Evolutionary conservation across 1,284 basidiomycete genomes (phyloP), one percentile per base, ranked within the genome.

Genomic region (Lentinula novae-zelandiae): DNA sequence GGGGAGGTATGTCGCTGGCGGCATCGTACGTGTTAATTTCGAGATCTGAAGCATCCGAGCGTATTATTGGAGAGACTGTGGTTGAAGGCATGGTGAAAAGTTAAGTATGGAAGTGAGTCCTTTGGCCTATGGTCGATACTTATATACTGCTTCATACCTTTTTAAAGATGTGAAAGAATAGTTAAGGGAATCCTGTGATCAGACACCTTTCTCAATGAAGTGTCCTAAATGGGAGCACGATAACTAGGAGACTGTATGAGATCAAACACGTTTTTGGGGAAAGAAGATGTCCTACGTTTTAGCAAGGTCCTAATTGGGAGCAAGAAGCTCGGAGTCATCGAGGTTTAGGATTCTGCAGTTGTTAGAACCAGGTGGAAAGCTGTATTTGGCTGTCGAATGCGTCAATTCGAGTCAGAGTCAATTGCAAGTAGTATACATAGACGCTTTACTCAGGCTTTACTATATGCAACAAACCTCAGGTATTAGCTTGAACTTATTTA

Each of bases 1-100:
- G 58, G 3, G 9, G 5, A 3, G 76, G 70, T 7, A 78, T 53
- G 5, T 69, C 60, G 5, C 39, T 59, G 3, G 73, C 68, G 5
- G 61, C 52, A 15, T 34, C 50, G 64, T 66, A 72, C 27, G 46
- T 65, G 40, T 42, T 58, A 13, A 62, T 58, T 1, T 38, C 50
- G 3, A 52, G 38, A 15, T 52, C 33, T 48, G 48, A 49, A 27
- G 13, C 42, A 3, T 58, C 22, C 3, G 20, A 27, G 1, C n/a
- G 49, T 20, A 31, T 38, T 9, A 38, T 38, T 9, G 49, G 31
- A 15, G 31, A 3, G n/a, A 12, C 17, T 22, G 8, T 49, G 3
- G 10, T 15, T 5, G 49, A 13, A 33, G 49, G 49, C 49, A 50
- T 50, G 22, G 9, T 13, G 5, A 12, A 31, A 15, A 50, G 20